A percentile compares a stretch with the other conserved stretches of the same genome.
phyloP scores from a whole-genome alignment of 805 yeast species.

The Wilhelminamyces savonicus region DNA sequence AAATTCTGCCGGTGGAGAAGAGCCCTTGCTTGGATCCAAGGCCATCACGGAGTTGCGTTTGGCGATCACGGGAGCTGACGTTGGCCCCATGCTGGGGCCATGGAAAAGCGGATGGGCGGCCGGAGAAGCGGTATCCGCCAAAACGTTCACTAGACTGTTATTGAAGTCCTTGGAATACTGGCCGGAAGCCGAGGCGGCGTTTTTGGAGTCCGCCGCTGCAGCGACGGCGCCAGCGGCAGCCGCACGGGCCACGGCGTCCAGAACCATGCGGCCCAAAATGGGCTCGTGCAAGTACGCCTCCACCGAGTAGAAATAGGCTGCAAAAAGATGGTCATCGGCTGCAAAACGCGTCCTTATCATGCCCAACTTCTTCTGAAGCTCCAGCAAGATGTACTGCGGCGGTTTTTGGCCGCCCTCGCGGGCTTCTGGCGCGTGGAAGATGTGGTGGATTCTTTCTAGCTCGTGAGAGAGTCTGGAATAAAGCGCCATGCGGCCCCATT shows the following conservation, averaged over 20 bases:
- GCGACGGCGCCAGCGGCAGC: conserved; percentile 7
- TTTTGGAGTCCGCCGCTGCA: too few relatives aligned
- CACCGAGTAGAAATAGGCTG: conserved; percentile 53
- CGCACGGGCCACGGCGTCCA: conserved; percentile 5
- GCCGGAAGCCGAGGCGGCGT: too few relatives aligned
- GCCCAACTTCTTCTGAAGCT: conserved; percentile 44
- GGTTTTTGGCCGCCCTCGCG: too few relatives aligned
- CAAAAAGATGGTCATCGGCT: conserved; percentile 31
- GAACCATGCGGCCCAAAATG: conserved; percentile 18
- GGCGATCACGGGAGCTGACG: not conserved
- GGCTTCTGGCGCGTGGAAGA: conserved; percentile 35
- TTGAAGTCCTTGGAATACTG: too few relatives aligned
- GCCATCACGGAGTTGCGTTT: too few relatives aligned
- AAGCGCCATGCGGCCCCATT: conserved; percentile 42
- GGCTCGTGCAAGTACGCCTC: conserved; percentile 67
- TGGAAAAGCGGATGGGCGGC: not conserved
- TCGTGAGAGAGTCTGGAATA: conserved; percentile 54
- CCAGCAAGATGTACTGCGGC: conserved; percentile 36
- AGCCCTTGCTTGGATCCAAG: too few relatives aligned
- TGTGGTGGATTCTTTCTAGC: conserved; percentile 55
- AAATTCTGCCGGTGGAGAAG: conserved; percentile 12
- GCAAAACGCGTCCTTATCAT: conserved; percentile 32
- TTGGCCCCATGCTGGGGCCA: not conserved
- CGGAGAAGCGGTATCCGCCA: too few relatives aligned
- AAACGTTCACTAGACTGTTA: too few relatives aligned